Evolutionary conservation across 495 filamentous ascomycete species (phyloP).

Genomic region (Achaetomiella virescens): DNA sequence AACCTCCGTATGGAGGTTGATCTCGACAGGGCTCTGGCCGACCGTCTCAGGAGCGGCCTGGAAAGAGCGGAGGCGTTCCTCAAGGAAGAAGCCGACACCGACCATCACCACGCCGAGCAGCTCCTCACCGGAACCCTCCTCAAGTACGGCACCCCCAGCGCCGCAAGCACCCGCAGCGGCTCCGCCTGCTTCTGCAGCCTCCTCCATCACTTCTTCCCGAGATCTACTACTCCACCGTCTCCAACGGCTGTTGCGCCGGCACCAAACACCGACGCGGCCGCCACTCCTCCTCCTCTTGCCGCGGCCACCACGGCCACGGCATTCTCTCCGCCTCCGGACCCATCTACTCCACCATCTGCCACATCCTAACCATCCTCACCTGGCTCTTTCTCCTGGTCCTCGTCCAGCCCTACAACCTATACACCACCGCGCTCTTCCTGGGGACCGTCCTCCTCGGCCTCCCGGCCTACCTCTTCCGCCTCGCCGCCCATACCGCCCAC

Average conservation of each 20-base stretch:
- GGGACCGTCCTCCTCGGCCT: neutral
- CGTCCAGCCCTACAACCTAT: constrained; percentile 18
- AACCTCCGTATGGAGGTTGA: neutral
- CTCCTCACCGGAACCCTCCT: neutral
- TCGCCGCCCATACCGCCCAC: neutral
- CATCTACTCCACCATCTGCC: constrained; percentile 12
- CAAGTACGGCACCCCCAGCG: neutral
- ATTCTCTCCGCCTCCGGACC: neutral
- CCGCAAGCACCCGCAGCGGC: neutral
- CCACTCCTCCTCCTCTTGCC: neutral
- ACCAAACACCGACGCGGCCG: neutral
- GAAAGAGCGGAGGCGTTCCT: neutral
- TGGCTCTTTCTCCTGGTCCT: constrained; percentile 19
- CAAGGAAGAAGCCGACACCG: neutral
- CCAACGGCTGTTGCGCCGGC: constrained; percentile 13
- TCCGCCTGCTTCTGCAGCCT: constrained; percentile 23
- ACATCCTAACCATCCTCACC: constrained; percentile 16
- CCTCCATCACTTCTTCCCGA: constrained; percentile 11
- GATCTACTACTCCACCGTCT: constrained; percentile 5
- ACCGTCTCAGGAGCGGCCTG: neutral
- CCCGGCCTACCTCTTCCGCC: neutral
- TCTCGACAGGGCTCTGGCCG: neutral
- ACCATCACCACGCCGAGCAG: neutral
- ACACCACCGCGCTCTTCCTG: neutral
- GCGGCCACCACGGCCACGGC: constrained; percentile 24